phyloP scores from a whole-genome alignment of 2,329 filamentous ascomycete species.

The Capronia epimyces region DNA sequence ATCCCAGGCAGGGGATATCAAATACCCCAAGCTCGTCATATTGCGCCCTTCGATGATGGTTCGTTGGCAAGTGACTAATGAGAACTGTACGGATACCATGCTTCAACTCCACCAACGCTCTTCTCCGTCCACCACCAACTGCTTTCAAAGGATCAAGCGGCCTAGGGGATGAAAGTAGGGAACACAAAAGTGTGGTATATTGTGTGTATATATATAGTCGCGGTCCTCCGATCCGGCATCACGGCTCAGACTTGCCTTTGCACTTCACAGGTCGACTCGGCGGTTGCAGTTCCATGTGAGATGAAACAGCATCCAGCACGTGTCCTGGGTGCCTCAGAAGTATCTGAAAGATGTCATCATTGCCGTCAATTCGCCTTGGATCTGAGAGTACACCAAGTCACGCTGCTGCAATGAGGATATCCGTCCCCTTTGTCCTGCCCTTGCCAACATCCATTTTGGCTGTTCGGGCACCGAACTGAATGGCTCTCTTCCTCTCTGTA shows the following conservation, averaged over 20 bases:
- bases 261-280: conserved; percentile 26
- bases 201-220: background rate
- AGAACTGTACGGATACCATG: background rate
- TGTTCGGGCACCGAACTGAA: conserved; percentile 76
- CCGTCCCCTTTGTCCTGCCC: conserved; percentile 62
- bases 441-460: conserved; percentile 66
- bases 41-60: background rate
- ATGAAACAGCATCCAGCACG: conserved; percentile 32
- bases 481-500: conserved; percentile 86
- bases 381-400: background rate
- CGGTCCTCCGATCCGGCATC: background rate
- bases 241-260: conserved; percentile 33
- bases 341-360: conserved; percentile 54
- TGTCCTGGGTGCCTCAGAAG: conserved; percentile 56
- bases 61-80: background rate
- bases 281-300: conserved; percentile 14
- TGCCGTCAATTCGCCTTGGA: conserved; percentile 9
- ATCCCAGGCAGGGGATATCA: background rate
- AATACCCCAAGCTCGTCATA: conserved; percentile 5
- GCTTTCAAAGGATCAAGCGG: too few relatives aligned
- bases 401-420: conserved; percentile 37
- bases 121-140: conserved; percentile 13
- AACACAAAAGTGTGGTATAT: too few relatives aligned
- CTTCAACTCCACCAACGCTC: conserved; percentile 9
- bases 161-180: too few relatives aligned